A percentile compares a stretch with the other conserved stretches of the same genome.
phyloP scores from a whole-genome alignment of 2,329 filamentous ascomycete species.

The Pseudogymnoascus sp. region DNA sequence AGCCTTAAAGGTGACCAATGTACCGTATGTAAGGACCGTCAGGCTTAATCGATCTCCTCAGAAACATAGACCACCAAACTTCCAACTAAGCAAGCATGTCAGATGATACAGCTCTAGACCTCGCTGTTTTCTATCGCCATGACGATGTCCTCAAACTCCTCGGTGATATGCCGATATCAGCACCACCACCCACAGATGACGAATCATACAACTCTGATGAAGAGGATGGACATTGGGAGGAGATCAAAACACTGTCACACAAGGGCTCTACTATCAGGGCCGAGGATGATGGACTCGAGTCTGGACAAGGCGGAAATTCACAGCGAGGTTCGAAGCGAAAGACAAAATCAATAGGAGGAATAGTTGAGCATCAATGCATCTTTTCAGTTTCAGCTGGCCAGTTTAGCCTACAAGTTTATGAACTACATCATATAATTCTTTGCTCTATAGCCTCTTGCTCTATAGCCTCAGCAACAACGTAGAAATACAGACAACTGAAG shows the following conservation, averaged over 20 bases:
- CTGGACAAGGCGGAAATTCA: no score
- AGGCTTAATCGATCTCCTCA: no score
- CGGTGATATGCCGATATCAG: neutral
- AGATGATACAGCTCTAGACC: neutral
- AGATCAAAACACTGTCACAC: constrained; percentile 26
- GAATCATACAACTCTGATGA: constrained; percentile 45
- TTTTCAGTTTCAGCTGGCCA: no score
- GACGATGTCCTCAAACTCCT: neutral
- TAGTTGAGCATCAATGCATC: no score
- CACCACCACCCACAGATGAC: neutral
- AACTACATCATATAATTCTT: no score
- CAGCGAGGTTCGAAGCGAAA: constrained; percentile 2
- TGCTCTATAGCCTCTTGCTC: no score
- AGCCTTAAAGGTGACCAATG: neutral
- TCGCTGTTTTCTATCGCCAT: neutral
- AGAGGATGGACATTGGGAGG: constrained; percentile 44
- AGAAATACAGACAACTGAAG: no score
- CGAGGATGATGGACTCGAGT: no score
- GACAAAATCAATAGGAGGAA: no score
- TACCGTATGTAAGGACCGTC: neutral
- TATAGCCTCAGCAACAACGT: no score
- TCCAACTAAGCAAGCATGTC: neutral
- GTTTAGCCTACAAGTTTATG: no score
- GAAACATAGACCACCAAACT: neutral
- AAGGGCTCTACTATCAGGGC: constrained; percentile 29